Percentiles rank a stretch among this genome's conserved stretches.
Conservation (phyloP, 1,284 basidiomycete species). For the Neolentinus lepideus region DNA sequence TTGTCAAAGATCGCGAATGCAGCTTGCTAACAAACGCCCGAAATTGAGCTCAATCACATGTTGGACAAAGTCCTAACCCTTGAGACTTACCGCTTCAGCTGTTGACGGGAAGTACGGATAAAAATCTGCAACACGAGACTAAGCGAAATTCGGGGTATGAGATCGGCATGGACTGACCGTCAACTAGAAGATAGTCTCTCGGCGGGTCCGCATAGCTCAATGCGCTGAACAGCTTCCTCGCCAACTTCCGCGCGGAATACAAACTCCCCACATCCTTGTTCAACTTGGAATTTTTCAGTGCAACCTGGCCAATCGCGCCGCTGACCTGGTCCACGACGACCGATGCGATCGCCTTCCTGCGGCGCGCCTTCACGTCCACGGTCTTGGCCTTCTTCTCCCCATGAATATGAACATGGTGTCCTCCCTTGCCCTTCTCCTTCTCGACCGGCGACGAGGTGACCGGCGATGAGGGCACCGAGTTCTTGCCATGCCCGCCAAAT, state of each 20-base stretch:
- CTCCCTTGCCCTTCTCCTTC: conserved; percentile 11
- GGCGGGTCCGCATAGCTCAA: conserved; percentile 56
- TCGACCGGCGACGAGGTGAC: neutral
- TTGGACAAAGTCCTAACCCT: neutral
- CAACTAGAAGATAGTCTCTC: conserved; percentile 54
- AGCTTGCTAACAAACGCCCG: conserved; percentile 34
- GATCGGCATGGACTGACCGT: conserved; percentile 35
- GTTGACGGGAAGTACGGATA: conserved; percentile 71
- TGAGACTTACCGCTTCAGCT: conserved; percentile 55
- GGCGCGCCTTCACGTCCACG: conserved; percentile 29
- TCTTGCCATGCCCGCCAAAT: conserved; percentile 13
- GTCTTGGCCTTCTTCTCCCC: conserved; percentile 4
- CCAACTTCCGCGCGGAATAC: conserved; percentile 65
- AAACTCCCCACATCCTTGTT: conserved; percentile 50
- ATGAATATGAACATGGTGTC: neutral
- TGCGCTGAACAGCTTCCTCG: conserved; percentile 66
- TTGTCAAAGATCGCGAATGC: conserved; percentile 79
- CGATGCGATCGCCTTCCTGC: conserved; percentile 46
- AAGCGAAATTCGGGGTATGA: neutral
- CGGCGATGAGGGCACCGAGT: conserved; percentile 7
- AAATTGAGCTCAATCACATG: neutral
- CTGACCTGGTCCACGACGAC: conserved; percentile 69
- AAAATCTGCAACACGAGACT: conserved; percentile 42
- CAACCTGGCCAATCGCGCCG: conserved; percentile 63
- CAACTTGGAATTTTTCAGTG: conserved; percentile 59